Evolutionary conservation across 2,329 filamentous ascomycete genomes (phyloP).

Genomic region (Venturia effusa): DNA sequence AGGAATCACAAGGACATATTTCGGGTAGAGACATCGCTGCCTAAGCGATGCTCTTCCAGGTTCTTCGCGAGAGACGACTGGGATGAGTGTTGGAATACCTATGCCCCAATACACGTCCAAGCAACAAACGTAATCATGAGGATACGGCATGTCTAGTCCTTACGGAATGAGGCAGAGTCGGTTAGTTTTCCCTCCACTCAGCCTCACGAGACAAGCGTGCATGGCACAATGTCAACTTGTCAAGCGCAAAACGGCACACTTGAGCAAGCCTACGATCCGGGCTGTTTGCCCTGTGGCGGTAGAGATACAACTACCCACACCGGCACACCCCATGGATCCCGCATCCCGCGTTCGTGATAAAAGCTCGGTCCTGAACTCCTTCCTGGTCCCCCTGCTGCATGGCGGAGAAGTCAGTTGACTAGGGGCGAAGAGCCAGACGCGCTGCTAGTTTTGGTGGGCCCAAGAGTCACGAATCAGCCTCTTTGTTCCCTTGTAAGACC

Average conservation of each 20-base stretch:
- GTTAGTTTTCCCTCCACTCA: not conserved
- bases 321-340: not conserved
- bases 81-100: not conserved
- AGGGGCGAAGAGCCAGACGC: not conserved
- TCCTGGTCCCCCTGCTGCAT: not conserved
- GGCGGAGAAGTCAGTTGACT: not conserved
- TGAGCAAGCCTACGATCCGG: not conserved
- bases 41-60: not conserved
- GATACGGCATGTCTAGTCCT: not conserved
- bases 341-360: not conserved
- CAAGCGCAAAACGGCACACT: not conserved
- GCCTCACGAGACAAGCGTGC: not conserved
- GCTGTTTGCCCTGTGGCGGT: not conserved
- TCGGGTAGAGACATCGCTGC: not conserved
- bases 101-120: not conserved
- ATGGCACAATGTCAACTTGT: not conserved
- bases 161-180: not conserved
- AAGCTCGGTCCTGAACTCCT: not conserved
- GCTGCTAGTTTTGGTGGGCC: not conserved
- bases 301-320: not conserved
- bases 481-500: not conserved
- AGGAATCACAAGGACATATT: slow-evolving; percentile 1
- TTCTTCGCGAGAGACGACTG: not conserved
- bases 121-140: not conserved
- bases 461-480: not conserved